Percentiles rank a stretch among this genome's conserved stretches.
Conservation (phyloP, 2,329 filamentous ascomycete species). For the Cadophora sp. region DNA sequence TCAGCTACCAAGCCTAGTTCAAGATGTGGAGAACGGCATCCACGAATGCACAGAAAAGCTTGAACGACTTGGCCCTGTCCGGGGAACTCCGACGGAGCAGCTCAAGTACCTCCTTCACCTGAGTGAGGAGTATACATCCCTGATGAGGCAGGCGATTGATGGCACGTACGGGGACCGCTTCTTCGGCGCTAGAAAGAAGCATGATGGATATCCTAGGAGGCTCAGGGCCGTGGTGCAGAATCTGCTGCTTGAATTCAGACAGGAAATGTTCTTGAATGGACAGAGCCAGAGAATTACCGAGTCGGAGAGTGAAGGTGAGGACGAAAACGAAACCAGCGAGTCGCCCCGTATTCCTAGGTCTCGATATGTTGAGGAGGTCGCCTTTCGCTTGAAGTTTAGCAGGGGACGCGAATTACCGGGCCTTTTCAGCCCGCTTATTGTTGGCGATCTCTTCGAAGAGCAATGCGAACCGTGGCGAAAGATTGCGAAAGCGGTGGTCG, state of each 20-base stretch:
- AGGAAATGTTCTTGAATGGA: neutral
- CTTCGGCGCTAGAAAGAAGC: neutral
- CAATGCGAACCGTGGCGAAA: constrained; percentile 46
- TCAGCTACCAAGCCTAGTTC: constrained; percentile 49
- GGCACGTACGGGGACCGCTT: constrained; percentile 5
- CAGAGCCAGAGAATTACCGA: neutral
- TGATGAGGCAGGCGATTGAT: neutral
- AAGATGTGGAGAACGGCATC: constrained; percentile 9
- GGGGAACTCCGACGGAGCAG: neutral
- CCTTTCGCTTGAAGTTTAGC: constrained; percentile 31
- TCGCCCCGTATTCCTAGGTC: constrained; percentile 25
- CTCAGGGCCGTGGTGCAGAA: constrained; percentile 4
- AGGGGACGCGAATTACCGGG: constrained; percentile 47
- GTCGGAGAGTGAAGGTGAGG: constrained; percentile 37
- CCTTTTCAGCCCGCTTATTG: constrained; percentile 48
- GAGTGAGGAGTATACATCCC: neutral
- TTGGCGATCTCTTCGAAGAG: constrained; percentile 50
- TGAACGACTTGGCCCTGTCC: constrained; percentile 10
- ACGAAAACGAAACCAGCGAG: constrained; percentile 41
- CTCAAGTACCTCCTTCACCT: neutral
- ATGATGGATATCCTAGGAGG: neutral
- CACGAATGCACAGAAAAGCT: constrained; percentile 4
- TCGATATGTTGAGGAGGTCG: constrained; percentile 36
- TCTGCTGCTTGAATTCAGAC: neutral
- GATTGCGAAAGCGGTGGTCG: constrained; percentile 39